Evolutionary conservation across 2,329 filamentous ascomycete genomes (phyloP).

Genomic region (Bipolaris bicolor): DNA sequence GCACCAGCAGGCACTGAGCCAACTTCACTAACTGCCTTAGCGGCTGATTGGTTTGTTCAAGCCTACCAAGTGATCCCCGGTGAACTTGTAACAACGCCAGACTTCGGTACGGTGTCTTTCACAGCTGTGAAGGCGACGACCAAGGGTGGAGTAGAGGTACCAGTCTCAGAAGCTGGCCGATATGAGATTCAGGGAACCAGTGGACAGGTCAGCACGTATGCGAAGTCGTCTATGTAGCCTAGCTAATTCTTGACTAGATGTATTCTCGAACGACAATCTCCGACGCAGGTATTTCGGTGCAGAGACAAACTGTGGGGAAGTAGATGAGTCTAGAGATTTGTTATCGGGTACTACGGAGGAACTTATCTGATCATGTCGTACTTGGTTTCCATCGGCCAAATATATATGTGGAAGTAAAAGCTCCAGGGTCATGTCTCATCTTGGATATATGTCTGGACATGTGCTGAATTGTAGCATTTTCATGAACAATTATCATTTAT

Average conservation of each 20-base stretch:
- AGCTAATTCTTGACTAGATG: slow-evolving; percentile 19
- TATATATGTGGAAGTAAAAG: background rate
- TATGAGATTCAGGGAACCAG: slow-evolving; percentile 37
- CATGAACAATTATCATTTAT: background rate
- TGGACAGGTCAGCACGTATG: slow-evolving; percentile 23
- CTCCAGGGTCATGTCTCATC: background rate
- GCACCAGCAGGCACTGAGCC: slow-evolving; percentile 23
- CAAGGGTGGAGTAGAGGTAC: slow-evolving; percentile 25
- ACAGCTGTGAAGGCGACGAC: slow-evolving; percentile 27
- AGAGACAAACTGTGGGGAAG: slow-evolving; percentile 9
- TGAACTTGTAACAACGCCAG: slow-evolving; percentile 29
- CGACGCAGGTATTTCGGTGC: slow-evolving; percentile 18
- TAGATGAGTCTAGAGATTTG: background rate
- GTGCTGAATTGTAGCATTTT: background rate
- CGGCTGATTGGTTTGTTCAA: slow-evolving; percentile 36
- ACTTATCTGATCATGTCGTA: no score
- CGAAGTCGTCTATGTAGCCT: background rate
- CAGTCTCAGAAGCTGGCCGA: slow-evolving; percentile 24
- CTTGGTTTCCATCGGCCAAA: no score
- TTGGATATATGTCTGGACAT: background rate
- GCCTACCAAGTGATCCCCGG: slow-evolving; percentile 31
- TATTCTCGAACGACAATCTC: slow-evolving; percentile 33
- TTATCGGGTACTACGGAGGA: background rate
- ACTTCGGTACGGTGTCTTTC: slow-evolving; percentile 29
- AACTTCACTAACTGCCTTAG: slow-evolving; percentile 21